Evolutionary conservation across 805 yeast species (phyloP).

Genomic region (Barnettozyma wickerhamii): DNA sequence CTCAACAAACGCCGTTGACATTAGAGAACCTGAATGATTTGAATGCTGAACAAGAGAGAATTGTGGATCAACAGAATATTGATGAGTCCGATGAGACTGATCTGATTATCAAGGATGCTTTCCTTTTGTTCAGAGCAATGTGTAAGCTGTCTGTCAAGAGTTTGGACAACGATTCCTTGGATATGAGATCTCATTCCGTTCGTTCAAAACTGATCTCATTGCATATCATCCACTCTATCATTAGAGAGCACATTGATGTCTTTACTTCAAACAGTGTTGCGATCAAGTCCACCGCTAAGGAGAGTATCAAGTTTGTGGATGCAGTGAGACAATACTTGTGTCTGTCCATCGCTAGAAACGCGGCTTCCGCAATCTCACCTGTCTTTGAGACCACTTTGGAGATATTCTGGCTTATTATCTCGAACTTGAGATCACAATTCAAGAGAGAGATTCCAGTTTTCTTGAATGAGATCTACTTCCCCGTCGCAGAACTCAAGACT

Average conservation of each 20-base stretch:
- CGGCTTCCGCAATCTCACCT: conserved; percentile 87
- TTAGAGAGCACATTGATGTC: conserved; percentile 80
- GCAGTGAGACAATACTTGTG: conserved; percentile 84
- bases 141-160: conserved; percentile 86
- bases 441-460: conserved; percentile 93
- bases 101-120: conserved; percentile 81
- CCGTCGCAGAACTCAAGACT: conserved; percentile 86
- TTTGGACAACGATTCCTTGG: conserved; percentile 70
- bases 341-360: conserved; percentile 80
- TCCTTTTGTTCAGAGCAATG: conserved; percentile 89
- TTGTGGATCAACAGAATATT: conserved; percentile 42
- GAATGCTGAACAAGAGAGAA: conserved; percentile 51
- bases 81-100: conserved; percentile 55
- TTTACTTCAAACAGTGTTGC: conserved; percentile 59
- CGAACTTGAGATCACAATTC: conserved; percentile 81
- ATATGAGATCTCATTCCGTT: conserved; percentile 87
- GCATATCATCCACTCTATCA: conserved; percentile 80
- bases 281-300: conserved; percentile 48
- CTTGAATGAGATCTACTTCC: conserved; percentile 88
- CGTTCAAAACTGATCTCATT: conserved; percentile 87
- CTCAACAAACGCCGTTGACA: conserved; percentile 45
- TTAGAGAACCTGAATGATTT: conserved; percentile 55
- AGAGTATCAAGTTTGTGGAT: conserved; percentile 61
- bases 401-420: conserved; percentile 85
- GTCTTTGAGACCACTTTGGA: conserved; percentile 90